Evolutionary conservation across 495 filamentous ascomycete species (phyloP), one percentile per base, ranked within the genome.

Genomic region (Hypoxylon cercidicola): DNA sequence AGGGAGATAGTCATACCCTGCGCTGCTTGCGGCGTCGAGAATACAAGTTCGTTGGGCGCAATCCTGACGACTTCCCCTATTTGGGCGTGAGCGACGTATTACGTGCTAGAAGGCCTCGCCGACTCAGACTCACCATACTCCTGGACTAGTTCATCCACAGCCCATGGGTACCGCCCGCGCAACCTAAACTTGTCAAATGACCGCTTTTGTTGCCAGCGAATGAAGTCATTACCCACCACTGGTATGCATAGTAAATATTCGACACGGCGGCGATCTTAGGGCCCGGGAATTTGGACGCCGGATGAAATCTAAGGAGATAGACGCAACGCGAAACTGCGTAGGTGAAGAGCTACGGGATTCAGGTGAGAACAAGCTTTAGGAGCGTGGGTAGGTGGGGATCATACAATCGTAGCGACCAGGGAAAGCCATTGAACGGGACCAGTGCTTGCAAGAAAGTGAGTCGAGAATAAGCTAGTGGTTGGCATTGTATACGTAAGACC

Each of bases 221-320:
- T 20, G n/a, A 15, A 28, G 35, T 11, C 30, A n/a, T n/a, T 20
- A 39, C 16, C n/a, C 30, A 44, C 61, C 54, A 64, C 21, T 56
- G 21, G 43, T 67, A 67, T 12, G 39, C 49, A 25, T 50, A 67
- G 12, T 23, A 34, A 32, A 62, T 7, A 20, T 67, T 55, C 2
- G 66, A 57, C 19, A 66, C 37, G 8, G 69, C 69, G 0, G 70
- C 70, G 10, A 69, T 11, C 39, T 59, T 72, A 16, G 69, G 70
- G 2, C 70, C 70, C 15, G 70, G 70, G 43, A 72, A 65, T 16
- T 60, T 65, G 5, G 69, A 48, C 6, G 60, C 47, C 10, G 70
- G 70, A 34, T 66, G 53, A 25, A 72, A 60, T 1, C 57, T 51
- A 12, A 66, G 47, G 39, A 53, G 54, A 45, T 69, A 69, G 3